Conservation (phyloP, 139 green algal genomes). For the Coelastrella sp. region DNA sequence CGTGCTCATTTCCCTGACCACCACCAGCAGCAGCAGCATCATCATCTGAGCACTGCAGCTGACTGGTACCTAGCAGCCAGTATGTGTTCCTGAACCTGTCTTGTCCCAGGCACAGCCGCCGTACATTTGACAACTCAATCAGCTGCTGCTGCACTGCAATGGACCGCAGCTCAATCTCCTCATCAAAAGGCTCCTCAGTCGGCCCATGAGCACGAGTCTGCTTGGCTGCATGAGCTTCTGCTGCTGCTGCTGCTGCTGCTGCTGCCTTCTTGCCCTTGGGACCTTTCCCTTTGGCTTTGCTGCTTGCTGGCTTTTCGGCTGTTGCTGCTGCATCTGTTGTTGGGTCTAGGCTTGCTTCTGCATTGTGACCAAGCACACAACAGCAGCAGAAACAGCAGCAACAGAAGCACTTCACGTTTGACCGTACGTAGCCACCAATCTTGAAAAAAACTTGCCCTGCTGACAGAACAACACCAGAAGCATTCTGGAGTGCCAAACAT, state of each 20-base stretch:
- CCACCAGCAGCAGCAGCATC: not conserved
- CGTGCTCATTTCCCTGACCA: not conserved
- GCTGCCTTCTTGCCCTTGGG: not conserved
- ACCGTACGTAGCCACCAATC: no score
- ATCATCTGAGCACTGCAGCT: not conserved
- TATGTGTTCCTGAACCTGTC: constrained; percentile 76
- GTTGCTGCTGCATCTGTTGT: not conserved
- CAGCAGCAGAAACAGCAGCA: not conserved
- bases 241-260: constrained; percentile 41
- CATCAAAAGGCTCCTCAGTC: constrained; percentile 15
- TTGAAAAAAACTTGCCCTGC: no score
- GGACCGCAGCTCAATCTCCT: constrained; percentile 50
- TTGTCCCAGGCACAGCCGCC: constrained; percentile 58
- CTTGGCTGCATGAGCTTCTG: not conserved
- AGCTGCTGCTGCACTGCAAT: constrained; percentile 62
- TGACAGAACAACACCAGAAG: no score
- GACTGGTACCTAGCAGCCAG: constrained; percentile 61
- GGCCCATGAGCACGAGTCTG: not conserved
- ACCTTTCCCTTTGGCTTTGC: constrained; percentile 37
- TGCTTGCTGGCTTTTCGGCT: not conserved
- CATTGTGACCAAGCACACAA: not conserved
- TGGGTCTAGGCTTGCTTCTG: not conserved
- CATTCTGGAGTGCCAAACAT: no score
- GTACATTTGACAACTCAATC: constrained; percentile 41
- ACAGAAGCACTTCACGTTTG: no score